phyloP scores from a whole-genome alignment of 2,329 filamentous ascomycete species.

The Penicillium sclerotiorum region DNA sequence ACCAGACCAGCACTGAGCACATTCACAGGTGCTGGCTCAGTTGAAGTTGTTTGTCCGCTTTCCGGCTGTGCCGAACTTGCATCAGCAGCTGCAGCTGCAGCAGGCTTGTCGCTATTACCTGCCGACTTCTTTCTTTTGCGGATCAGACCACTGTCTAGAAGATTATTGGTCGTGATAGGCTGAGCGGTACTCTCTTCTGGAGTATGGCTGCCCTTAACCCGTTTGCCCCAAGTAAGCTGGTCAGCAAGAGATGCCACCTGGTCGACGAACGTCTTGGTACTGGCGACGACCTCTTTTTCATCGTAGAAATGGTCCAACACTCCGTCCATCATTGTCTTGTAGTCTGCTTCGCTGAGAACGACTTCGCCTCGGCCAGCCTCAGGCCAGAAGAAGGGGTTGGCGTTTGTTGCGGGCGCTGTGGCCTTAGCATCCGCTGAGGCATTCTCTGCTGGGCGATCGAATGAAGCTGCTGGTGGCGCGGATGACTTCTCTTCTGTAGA shows the following conservation, averaged over 20 bases:
- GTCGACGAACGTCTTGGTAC: constrained; percentile 45
- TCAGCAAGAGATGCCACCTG: constrained; percentile 45
- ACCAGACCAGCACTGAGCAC: constrained; percentile 42
- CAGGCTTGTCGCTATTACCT: constrained; percentile 14
- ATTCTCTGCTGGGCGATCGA: constrained; percentile 2
- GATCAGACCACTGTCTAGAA: constrained; percentile 35
- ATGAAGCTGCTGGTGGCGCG: constrained; percentile 1
- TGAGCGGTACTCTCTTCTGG: constrained; percentile 16
- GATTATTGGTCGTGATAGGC: constrained; percentile 20
- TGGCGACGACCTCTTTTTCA: constrained; percentile 38
- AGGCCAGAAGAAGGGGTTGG: constrained; percentile 38
- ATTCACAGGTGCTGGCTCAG: constrained; percentile 33
- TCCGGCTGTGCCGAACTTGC: constrained; percentile 3
- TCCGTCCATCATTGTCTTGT: constrained; percentile 42
- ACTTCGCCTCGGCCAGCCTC: constrained; percentile 37
- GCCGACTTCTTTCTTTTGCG: constrained; percentile 43
- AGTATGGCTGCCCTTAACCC: constrained; percentile 34
- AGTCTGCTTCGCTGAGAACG: constrained; percentile 42
- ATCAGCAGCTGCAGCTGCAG: constrained; percentile 8
- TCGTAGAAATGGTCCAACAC: constrained; percentile 49
- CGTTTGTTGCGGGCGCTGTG: constrained; percentile 8
- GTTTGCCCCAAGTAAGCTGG: constrained; percentile 39
- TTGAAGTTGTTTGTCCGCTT: constrained; percentile 4
- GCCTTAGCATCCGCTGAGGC: neutral
- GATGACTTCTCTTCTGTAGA: neutral